Conservation (phyloP, 352 stramenopile genomes). For the Phytopythium montanum region DNA sequence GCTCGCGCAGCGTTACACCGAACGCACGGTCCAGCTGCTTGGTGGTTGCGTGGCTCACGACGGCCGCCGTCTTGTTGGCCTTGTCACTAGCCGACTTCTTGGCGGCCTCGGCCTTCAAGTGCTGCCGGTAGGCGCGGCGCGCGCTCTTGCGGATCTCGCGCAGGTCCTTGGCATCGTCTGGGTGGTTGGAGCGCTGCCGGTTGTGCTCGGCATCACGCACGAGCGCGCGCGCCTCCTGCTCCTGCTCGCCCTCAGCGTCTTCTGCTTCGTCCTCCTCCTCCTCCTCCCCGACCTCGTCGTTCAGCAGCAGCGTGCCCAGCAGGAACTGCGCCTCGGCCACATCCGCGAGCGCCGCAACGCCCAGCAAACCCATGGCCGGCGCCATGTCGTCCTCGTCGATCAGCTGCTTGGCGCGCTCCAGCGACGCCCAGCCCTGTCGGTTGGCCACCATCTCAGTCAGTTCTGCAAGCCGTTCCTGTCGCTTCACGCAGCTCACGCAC, state of each 20-base stretch:
- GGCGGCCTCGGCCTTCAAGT: constrained; percentile 44
- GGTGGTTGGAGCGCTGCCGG: constrained; percentile 38
- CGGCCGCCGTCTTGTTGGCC: constrained; percentile 6
- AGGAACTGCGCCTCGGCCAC: constrained; percentile 74
- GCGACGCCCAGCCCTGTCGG: constrained; percentile 33
- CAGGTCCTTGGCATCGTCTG: constrained; percentile 57
- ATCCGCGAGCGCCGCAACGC: constrained; percentile 56
- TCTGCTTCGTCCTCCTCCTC: constrained; percentile 18
- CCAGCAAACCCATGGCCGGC: constrained; percentile 56
- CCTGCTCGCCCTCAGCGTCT: constrained; percentile 17
- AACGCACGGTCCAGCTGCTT: constrained; percentile 63
- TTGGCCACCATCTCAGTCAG: constrained; percentile 5
- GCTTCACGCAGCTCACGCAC: constrained; percentile 12
- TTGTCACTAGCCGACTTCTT: constrained; percentile 19
- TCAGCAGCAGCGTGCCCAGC: constrained; percentile 55
- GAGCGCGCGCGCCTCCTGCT: constrained; percentile 34
- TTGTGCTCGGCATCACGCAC: constrained; percentile 69
- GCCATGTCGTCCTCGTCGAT: constrained; percentile 53
- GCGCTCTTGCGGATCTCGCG: constrained; percentile 76
- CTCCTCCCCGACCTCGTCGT: constrained; percentile 41
- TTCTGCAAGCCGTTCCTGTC: background rate
- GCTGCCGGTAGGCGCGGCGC: constrained; percentile 71
- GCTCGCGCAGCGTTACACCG: constrained; percentile 60
- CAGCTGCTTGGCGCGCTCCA: constrained; percentile 56
- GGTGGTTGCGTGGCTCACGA: constrained; percentile 64